Percentiles rank a stretch among this genome's conserved stretches.
These are phyloP conservation scores for Cupressus sempervirens DNA, from an alignment of 75 land plant species.

Conservation along the genomic window DNA sequence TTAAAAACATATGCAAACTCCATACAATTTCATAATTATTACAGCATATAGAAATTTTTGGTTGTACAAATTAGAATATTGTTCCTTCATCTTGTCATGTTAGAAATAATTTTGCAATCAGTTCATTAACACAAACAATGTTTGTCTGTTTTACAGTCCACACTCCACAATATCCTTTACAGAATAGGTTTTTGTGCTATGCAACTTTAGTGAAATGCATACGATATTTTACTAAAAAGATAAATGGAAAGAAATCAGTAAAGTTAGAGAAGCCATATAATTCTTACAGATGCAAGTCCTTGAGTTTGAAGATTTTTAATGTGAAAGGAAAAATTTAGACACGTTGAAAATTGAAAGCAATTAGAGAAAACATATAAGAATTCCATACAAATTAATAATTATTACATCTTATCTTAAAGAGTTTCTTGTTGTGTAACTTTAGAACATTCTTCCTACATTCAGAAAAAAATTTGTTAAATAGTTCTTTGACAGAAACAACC, in stretches of 20 bases:
- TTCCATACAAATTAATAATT: background rate
- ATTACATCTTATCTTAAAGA: background rate
- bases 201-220: too few species aligned
- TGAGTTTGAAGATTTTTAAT: background rate
- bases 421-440: background rate
- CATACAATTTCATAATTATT: background rate
- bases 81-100: background rate
- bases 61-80: background rate
- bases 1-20: background rate
- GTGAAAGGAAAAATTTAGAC: background rate
- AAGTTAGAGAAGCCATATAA: background rate
- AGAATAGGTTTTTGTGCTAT: too few species aligned
- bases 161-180: too few species aligned
- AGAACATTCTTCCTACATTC: background rate
- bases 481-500: background rate
- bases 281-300: background rate
- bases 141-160: too few species aligned
- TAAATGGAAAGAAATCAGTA: background rate
- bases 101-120: too few species aligned
- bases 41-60: background rate
- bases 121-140: too few species aligned
- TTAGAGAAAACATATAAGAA: background rate
- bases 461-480: background rate
- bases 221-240: too few species aligned
- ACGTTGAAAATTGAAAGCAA: background rate